A percentile compares a stretch with the other conserved stretches of the same genome.
phyloP scores from a whole-genome alignment of 2,329 filamentous ascomycete genomes.

The Aspergillus texensis region DNA sequence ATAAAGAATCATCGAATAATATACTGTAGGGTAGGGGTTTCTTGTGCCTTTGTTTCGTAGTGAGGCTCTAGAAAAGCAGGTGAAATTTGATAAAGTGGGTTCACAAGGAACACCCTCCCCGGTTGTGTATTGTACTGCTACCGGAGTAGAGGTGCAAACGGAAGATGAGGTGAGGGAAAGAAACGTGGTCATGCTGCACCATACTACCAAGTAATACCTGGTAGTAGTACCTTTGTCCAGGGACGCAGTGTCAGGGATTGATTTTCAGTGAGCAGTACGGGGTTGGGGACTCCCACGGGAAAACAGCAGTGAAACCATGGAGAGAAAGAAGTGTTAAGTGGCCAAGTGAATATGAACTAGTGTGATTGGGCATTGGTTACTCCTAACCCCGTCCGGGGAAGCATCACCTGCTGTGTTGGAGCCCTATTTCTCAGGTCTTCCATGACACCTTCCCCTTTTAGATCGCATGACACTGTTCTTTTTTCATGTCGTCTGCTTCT shows the following conservation, averaged over 20 bases:
- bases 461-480: neutral
- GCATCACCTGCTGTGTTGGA: constrained; percentile 8
- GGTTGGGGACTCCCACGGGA: neutral
- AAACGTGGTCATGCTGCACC: neutral
- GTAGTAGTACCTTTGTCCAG: no score
- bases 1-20: neutral
- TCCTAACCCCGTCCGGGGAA: neutral
- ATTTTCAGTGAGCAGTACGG: neutral
- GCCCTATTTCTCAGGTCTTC: constrained; percentile 5
- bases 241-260: no score
- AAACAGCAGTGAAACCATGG: neutral
- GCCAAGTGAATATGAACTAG: neutral
- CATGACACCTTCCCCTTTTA: constrained; percentile 1
- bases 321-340: neutral
- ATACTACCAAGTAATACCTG: neutral
- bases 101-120: neutral
- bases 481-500: constrained; percentile 2
- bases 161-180: neutral
- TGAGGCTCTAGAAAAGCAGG: neutral
- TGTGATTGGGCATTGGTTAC: neutral
- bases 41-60: neutral
- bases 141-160: neutral
- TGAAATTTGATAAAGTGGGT: neutral
- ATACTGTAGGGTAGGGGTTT: neutral
- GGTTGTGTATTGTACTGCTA: neutral